These are phyloP conservation scores for Monilinia aucupariae DNA, from an alignment of 2,329 filamentous ascomycete genomes.

Conservation along the genomic window DNA sequence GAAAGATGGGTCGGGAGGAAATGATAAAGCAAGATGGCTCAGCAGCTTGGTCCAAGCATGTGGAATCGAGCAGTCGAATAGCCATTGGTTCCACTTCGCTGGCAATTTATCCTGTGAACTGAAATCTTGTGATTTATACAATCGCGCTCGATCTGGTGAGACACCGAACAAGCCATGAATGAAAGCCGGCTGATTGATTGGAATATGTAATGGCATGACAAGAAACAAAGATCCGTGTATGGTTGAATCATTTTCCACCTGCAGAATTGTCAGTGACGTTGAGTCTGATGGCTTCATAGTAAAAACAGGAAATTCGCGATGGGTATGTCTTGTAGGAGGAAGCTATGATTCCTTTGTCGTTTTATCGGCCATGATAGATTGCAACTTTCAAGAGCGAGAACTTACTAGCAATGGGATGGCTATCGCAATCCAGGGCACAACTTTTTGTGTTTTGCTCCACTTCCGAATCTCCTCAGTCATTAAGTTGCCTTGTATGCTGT, in stretches of 20 bases:
- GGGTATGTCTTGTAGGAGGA: too few species aligned
- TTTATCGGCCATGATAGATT: too few species aligned
- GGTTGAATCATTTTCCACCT: background rate
- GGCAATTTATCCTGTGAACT: conserved; percentile 26
- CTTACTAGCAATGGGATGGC: conserved; percentile 31
- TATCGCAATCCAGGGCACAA: conserved; percentile 36
- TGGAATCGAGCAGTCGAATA: conserved; percentile 29
- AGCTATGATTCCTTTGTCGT: too few species aligned
- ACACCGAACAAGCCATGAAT: conserved; percentile 37
- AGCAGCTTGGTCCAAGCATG: conserved; percentile 31
- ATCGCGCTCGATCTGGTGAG: conserved; percentile 34
- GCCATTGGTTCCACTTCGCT: conserved; percentile 33
- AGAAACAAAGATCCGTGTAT: conserved; percentile 33
- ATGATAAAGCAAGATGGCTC: conserved; percentile 14
- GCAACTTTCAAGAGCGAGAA: background rate
- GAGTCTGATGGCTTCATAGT: too few species aligned
- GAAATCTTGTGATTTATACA: conserved; percentile 28
- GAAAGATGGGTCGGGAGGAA: conserved; percentile 19
- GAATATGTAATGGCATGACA: conserved; percentile 34
- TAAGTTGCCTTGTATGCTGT: conserved; percentile 26
- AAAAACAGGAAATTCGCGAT: too few species aligned
- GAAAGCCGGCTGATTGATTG: conserved; percentile 35
- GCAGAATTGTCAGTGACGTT: background rate
- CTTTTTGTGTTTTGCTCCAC: conserved; percentile 32
- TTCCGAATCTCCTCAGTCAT: conserved; percentile 25